Conservation (phyloP, 2,329 filamentous ascomycete genomes). For the Neofusicoccum umdonicola region DNA sequence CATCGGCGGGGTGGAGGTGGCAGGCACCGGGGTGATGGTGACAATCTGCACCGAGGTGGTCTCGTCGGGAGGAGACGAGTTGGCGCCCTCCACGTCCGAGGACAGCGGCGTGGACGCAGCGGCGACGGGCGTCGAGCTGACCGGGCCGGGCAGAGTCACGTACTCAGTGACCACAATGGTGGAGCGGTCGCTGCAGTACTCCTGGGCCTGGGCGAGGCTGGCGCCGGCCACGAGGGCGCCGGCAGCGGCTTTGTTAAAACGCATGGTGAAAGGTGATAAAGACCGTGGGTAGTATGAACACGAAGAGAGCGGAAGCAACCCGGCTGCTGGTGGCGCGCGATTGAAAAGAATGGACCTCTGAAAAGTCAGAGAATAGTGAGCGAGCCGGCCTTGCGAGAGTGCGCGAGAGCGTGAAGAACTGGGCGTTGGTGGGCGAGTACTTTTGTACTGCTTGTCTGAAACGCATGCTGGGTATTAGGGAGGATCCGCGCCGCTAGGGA, state of each 20-base stretch:
- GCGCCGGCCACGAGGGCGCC: constrained; percentile 15
- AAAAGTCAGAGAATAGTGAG: constrained; percentile 17
- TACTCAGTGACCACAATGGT: constrained; percentile 13
- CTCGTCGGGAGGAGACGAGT: not conserved
- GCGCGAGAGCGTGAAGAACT: not conserved
- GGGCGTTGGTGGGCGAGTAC: not conserved
- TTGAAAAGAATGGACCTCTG: constrained; percentile 18
- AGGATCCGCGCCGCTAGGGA: constrained; percentile 3
- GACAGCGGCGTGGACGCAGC: not conserved
- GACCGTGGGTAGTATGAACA: not conserved
- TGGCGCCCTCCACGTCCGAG: not conserved
- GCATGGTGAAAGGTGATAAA: not conserved
- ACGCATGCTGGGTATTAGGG: constrained; percentile 3
- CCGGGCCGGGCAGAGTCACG: constrained; percentile 10
- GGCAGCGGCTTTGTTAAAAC: constrained; percentile 15
- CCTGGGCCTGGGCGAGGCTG: constrained; percentile 12
- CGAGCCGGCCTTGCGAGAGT: not conserved
- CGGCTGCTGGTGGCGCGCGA: not conserved
- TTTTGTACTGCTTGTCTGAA: constrained; percentile 14
- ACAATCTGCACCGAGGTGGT: not conserved
- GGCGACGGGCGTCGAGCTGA: constrained; percentile 2
- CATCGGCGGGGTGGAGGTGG: not conserved
- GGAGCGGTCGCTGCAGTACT: constrained; percentile 14
- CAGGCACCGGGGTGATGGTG: constrained; percentile 8
- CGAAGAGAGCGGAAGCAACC: constrained; percentile 8